phyloP scores from a whole-genome alignment of 345 rosid species.

The Kernera saxatilis region DNA sequence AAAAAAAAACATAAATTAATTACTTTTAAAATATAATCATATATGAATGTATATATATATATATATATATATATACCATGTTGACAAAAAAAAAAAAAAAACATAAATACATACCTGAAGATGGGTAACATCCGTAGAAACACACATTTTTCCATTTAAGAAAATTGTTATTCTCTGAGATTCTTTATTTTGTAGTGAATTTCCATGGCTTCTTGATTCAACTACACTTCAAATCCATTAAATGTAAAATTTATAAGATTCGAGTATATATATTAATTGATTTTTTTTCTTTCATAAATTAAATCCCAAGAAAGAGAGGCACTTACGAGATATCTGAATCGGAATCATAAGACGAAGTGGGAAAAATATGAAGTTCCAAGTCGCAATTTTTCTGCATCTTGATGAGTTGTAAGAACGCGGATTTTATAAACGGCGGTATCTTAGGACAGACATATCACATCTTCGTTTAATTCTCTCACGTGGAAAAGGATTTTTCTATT shows the following conservation, averaged over 20 bases:
- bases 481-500: constrained; percentile 19
- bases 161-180: constrained; percentile 28
- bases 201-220: constrained; percentile 15
- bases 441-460: constrained; percentile 12
- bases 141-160: constrained; percentile 22
- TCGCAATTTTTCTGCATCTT: constrained; percentile 19
- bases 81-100: not conserved
- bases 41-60: too few relatives aligned
- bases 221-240: not conserved
- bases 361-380: constrained; percentile 32
- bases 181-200: constrained; percentile 8
- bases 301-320: not conserved
- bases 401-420: constrained; percentile 11
- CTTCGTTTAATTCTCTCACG: constrained; percentile 21
- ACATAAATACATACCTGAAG: constrained; percentile 17
- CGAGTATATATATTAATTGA: not conserved
- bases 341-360: constrained; percentile 18
- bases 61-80: too few relatives aligned
- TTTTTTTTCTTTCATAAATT: not conserved
- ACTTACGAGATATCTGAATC: constrained; percentile 24
- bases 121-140: constrained; percentile 22
- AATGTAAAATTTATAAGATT: not conserved
- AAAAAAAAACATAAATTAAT: not conserved
- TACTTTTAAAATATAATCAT: too few relatives aligned
- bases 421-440: constrained; percentile 14